Base-by-base conservation (phyloP, 1,139 yeast genomes). In the Saccharomyces hybrid region DNA sequence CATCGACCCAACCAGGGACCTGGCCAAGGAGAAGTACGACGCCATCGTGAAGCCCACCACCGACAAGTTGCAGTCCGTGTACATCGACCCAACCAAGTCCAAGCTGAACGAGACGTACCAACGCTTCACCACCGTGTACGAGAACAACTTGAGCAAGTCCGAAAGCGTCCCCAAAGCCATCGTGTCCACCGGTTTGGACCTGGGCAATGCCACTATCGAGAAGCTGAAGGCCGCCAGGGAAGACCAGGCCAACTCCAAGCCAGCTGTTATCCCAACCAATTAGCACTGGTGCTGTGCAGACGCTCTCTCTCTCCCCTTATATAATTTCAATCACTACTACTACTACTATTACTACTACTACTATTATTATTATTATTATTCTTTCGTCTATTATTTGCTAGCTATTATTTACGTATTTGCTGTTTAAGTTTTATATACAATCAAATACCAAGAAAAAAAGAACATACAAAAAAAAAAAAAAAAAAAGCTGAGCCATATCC, bases 141-240 rank as follows among this genome's bases (percentile, higher is more conserved):
- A 66, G 51, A 58, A 59, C 47, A 67, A 67, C 46, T 52, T 65
- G 48, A 61, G 53, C 52, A 63, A 65, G 52, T 57, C 62, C 47
- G 69, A 68, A 46, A 65, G 67, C 46, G 61, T 68, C n/a, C 70
- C 71, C 26, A 61, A 63, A 23, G 71, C 71, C 5, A 55, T 68
- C 23, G 63, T 67, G n/a, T 58, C 65, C 31, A 68, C 71, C 2
- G 70, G 71, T 30, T 56, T 61, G 26, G 70, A 67, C 20, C 55
- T 68, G 20, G 69, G 69, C 50, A 58, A 59, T 38, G 47, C 57
- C 50, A 67, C 70, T 8, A 47, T 67, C 1, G 67, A 63, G 38
- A 67, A 62, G 52, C 50, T 68, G 20, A 67, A 63, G 49, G 47
- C 48, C 51, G n/a, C 56, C n/a, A 26, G 52, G 52, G 49, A 32